Base-by-base conservation (phyloP, 805 yeast species). In the Sungouiozyma ichnusensis region DNA sequence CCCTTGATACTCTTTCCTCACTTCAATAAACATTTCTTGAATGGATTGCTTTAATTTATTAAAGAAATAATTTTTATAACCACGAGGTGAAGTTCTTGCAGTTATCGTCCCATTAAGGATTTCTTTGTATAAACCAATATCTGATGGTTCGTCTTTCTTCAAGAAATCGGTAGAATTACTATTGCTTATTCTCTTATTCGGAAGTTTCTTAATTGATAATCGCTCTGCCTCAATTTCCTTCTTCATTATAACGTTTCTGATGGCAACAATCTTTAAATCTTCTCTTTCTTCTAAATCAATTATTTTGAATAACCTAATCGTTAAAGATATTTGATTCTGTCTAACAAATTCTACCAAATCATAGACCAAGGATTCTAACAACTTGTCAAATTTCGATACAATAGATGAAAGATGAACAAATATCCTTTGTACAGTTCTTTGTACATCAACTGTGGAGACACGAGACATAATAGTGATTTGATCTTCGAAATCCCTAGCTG, bases 231-330 rank as follows among this genome's bases (percentile, higher is more conserved):
- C 62, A 6, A 53, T 42, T 39, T 60, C 62, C 36, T 57, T 55
- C 44, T 60, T 59, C 37, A 52, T 58, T 43, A 52, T 43, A 48
- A 63, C 51, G 41, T 56, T 54, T 42, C 64, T 53, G 3, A 66
- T 54, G 1, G 66, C 61, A 6, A 54, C 57, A 17, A 68, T 69
- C 40, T 79, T 77, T 46, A 78, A 60, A 54, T 92, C 98, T 54
- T 85, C 86, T 20, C 73, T 68, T 49, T 82, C 85, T 60, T 92
- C 98, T 48, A 67, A 71, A 48, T 87, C 94, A 35, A 92, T 69
- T 15, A 92, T 74, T 49, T 85, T 83, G 35, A 86, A 78, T 37
- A 83, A 58, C 41, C 88, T 76, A 32, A 79, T 78, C 1, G 85
- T 77, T 48, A 87, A 66, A 27, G 81, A 76, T 27, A 64, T 62